phyloP scores from a whole-genome alignment of 1,284 basidiomycete genomes.

The Ganoderma leucocontextum region DNA sequence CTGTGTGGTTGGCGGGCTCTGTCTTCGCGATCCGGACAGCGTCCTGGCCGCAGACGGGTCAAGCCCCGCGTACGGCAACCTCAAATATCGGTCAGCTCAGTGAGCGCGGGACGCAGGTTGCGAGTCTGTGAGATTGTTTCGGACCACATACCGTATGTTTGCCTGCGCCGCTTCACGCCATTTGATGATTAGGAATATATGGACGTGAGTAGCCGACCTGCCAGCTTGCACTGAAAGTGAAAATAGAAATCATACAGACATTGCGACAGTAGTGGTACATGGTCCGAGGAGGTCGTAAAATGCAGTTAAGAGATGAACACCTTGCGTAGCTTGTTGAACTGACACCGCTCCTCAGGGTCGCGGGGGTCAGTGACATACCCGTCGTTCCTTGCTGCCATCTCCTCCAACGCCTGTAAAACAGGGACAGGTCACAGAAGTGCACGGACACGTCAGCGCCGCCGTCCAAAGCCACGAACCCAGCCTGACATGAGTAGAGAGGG shows the following conservation, averaged over 20 bases:
- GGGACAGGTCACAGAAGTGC: background rate
- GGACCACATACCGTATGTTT: conserved; percentile 1
- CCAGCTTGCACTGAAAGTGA: background rate
- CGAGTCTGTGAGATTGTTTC: background rate
- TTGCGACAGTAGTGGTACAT: conserved; percentile 12
- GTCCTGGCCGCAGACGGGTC: too few relatives aligned
- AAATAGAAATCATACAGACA: background rate
- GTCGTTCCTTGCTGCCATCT: conserved; percentile 82
- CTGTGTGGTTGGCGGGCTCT: background rate
- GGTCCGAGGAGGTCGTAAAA: background rate
- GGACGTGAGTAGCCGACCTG: background rate
- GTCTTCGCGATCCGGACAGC: background rate
- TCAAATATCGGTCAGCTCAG: background rate
- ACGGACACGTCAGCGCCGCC: background rate
- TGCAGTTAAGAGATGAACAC: conserved; percentile 79
- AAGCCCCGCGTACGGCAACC: background rate
- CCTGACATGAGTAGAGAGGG: background rate
- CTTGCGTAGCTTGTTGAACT: conserved; percentile 78
- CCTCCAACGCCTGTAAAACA: conserved; percentile 73
- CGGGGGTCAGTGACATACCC: conserved; percentile 85
- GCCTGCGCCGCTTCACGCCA: background rate
- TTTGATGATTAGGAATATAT: background rate
- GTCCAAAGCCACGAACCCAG: background rate
- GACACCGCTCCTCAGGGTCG: conserved; percentile 67
- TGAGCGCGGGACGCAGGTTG: background rate